Evolutionary conservation across 2,329 filamentous ascomycete species (phyloP), one percentile per base, ranked within the genome.

Genomic region (Ceratocystis alfenasii): DNA sequence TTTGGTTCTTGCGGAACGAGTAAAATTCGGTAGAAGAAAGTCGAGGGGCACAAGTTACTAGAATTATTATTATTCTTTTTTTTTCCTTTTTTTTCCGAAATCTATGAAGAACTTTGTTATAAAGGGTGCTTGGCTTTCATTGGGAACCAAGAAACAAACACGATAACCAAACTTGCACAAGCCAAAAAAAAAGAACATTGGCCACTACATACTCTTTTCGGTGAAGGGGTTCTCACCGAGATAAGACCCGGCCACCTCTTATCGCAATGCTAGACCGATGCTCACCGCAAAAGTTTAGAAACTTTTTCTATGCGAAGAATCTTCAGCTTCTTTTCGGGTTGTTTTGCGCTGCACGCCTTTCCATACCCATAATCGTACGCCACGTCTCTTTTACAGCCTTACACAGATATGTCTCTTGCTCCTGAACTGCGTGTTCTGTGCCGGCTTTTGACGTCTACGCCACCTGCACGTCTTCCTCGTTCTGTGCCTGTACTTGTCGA

Each of bases 401-500:
- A 36, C 46, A 4, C n/a, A 22, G 60, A 45, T 64, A 75, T 78
- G 72, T 74, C 77, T 67, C 73, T 77, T 44, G 81, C 80, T 5
- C 77, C 84, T 50, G 84, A 87, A 70, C 78, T 90, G 17, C 80
- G 82, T 68, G 81, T 86, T 62, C 77, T 90, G 57, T 88, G 84
- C 71, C 83, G 85, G 68, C 84, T 85, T 69, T 79, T 96, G 70
- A 86, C 86, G 1, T 86, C 88, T 0, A 87, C 88, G 10, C 81
- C 88, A 0, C 80, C 83, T n/a, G 78, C 84, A 60, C 85, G 93
- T 69, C 84, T 96, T 4, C 89, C 90, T 66, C 81, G 83, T 65
- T 80, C 91, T 62, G 82, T 89, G 67, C 86, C 89, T 41, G 83
- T 84, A 68, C 83, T 96, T 69, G 83, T 83, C 66, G 78, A 77